Evolutionary conservation across 1,284 basidiomycete species (phyloP).

Genomic region (Papiliotrema laurentii): DNA sequence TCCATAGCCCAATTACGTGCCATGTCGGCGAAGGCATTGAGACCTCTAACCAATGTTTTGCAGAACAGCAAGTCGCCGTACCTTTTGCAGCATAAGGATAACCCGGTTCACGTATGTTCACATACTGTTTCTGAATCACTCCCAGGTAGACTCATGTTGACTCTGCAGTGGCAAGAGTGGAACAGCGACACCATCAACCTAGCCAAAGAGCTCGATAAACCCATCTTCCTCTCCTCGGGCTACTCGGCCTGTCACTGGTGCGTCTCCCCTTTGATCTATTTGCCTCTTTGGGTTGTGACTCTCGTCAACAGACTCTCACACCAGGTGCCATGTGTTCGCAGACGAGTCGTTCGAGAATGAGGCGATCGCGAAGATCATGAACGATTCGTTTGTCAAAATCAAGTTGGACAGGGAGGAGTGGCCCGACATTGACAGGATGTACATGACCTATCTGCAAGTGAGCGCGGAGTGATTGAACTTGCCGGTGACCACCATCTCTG

Average conservation of each 20-base stretch:
- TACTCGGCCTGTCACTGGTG: slow-evolving; percentile 49
- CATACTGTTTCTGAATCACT: background rate
- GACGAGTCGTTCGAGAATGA: slow-evolving; percentile 52
- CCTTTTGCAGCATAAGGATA: slow-evolving; percentile 51
- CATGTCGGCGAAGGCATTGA: background rate
- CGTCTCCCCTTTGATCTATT: background rate
- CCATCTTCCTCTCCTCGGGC: slow-evolving; percentile 52
- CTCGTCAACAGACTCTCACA: too few relatives aligned
- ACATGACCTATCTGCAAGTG: slow-evolving; percentile 52
- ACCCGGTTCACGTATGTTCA: slow-evolving; percentile 44
- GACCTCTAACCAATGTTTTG: slow-evolving; percentile 39
- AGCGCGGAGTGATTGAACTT: slow-evolving; percentile 1
- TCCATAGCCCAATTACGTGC: too few relatives aligned
- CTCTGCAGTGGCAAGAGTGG: slow-evolving; percentile 51
- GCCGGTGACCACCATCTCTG: background rate
- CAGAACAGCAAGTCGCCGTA: slow-evolving; percentile 50
- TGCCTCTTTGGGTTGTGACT: background rate
- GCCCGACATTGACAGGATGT: slow-evolving; percentile 52
- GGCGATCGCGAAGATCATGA: slow-evolving; percentile 50
- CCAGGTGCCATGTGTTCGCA: slow-evolving; percentile 38
- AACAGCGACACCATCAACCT: slow-evolving; percentile 48
- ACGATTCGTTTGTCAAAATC: slow-evolving; percentile 51
- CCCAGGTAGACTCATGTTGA: background rate
- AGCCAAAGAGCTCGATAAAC: slow-evolving; percentile 47
- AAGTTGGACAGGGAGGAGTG: slow-evolving; percentile 53